Conservation (phyloP, 495 filamentous ascomycete species). For the Aspergillus egyptiacus region DNA sequence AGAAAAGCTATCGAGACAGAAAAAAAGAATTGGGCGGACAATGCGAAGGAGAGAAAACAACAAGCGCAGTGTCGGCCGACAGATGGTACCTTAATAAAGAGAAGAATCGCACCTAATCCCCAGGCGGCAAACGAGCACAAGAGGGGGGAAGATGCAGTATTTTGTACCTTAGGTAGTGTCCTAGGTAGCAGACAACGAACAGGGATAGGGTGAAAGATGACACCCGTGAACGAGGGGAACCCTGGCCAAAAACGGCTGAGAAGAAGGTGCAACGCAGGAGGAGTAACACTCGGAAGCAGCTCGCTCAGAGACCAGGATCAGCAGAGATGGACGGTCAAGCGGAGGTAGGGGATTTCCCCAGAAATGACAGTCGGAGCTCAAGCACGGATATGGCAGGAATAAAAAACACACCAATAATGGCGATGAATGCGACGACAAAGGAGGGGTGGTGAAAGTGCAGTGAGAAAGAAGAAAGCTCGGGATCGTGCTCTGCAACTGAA, state of each 20-base stretch:
- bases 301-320: slow-evolving; percentile 16
- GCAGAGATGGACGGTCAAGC: slow-evolving; percentile 13
- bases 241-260: slow-evolving; percentile 20
- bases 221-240: slow-evolving; percentile 8
- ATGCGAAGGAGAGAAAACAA: neutral
- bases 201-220: slow-evolving; percentile 15
- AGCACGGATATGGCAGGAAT: slow-evolving; percentile 14
- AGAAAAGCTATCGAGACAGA: slow-evolving; percentile 5
- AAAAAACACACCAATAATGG: slow-evolving; percentile 20
- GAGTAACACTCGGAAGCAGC: slow-evolving; percentile 19
- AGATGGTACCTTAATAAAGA: neutral
- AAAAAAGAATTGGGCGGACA: neutral
- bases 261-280: slow-evolving; percentile 20
- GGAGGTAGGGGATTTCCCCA: slow-evolving; percentile 15
- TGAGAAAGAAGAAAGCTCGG: slow-evolving; percentile 25
- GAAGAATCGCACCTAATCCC: neutral
- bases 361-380: slow-evolving; percentile 7
- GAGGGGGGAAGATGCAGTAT: slow-evolving; percentile 14
- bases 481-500: slow-evolving; percentile 9
- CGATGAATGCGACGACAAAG: slow-evolving; percentile 13
- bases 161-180: too few relatives aligned
- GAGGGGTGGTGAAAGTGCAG: slow-evolving; percentile 7
- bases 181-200: slow-evolving; percentile 17
- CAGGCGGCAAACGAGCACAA: slow-evolving; percentile 11
- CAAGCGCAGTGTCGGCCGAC: neutral